Evolutionary conservation across 352 stramenopile genomes (phyloP), one percentile per base, ranked within the genome.

Genomic region (Globisporangium echinulatum): DNA sequence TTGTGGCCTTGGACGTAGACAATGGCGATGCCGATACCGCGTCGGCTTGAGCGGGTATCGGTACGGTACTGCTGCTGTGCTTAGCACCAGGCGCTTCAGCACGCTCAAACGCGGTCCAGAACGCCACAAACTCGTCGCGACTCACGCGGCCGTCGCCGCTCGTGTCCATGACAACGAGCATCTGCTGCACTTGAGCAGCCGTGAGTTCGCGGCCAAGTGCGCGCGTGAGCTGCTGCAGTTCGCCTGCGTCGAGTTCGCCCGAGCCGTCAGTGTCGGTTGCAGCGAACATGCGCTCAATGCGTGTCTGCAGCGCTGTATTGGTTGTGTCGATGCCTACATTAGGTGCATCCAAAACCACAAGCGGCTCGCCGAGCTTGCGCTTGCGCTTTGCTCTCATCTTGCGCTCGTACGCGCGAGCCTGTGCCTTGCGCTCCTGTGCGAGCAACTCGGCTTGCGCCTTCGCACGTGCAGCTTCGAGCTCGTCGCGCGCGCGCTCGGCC

Each of bases 41-140:
- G 19, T 25, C 19, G 19, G 19, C 19, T 25, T 25, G 19, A 25
- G 19, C 19, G 19, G 19, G 19, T 25, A 25, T 25, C 19, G 19
- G 19, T 25, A 25, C 19, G 19, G 7, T 37, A 4, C 37, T 17
- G 36, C 2, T 44, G 2, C 17, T 42, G 13, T 4, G 10, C 8
- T 17, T 3, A 38, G 37, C 36, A 0, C 11, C 43, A 62, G 60
- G 49, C 8, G 66, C 54, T 13, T 63, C 57, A 17, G 58, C 48
- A 33, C 73, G 66, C 57, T 87, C 68, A 36, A 86, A 89, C 14
- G 76, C 67, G 43, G 67, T 82, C 82, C 82, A 91, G 57, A 88
- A 89, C 3, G 74, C 72, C 17, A 82, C 53, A 56, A 91, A 87
- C 56, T 91, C 82, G 56, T 79, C 73, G 6, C 88, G 52, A 44